Conservation (phyloP, 1,284 basidiomycete species). For the Ceratobasidium sp. region DNA sequence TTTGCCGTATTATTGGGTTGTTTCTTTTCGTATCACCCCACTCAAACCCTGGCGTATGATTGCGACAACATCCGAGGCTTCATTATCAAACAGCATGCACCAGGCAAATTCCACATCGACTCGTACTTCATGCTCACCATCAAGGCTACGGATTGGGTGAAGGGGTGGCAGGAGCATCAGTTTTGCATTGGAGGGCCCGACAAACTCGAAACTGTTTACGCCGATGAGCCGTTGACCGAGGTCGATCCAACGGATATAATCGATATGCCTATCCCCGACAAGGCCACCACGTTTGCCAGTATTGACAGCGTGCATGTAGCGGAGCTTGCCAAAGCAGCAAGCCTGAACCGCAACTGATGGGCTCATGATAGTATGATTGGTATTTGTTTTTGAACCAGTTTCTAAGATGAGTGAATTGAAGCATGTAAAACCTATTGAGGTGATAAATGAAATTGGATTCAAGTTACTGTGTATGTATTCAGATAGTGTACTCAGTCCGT, state of each 20-base stretch:
- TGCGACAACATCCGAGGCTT: slow-evolving; percentile 5
- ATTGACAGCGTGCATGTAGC: slow-evolving; percentile 13
- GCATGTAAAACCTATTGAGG: too few species aligned
- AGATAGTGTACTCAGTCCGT: too few species aligned
- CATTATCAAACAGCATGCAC: not conserved
- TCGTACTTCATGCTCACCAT: slow-evolving; percentile 17
- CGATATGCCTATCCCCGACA: not conserved
- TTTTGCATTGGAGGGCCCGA: slow-evolving; percentile 13
- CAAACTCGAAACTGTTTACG: not conserved
- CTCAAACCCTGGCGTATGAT: not conserved
- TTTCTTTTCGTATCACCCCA: slow-evolving; percentile 13
- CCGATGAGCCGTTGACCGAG: not conserved
- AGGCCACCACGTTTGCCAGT: not conserved
- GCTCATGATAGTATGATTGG: not conserved
- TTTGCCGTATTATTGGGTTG: slow-evolving; percentile 5
- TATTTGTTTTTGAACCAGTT: too few species aligned
- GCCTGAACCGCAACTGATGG: not conserved
- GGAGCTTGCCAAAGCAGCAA: slow-evolving; percentile 1
- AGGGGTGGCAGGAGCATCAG: not conserved
- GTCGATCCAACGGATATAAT: not conserved
- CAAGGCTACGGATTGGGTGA: not conserved
- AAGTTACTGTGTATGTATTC: too few species aligned
- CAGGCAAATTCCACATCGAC: not conserved
- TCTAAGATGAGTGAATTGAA: too few species aligned
- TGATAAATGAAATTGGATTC: too few species aligned